phyloP scores from a whole-genome alignment of 108 stramenopile genomes.

The Fragilariopsis cylindrus region DNA sequence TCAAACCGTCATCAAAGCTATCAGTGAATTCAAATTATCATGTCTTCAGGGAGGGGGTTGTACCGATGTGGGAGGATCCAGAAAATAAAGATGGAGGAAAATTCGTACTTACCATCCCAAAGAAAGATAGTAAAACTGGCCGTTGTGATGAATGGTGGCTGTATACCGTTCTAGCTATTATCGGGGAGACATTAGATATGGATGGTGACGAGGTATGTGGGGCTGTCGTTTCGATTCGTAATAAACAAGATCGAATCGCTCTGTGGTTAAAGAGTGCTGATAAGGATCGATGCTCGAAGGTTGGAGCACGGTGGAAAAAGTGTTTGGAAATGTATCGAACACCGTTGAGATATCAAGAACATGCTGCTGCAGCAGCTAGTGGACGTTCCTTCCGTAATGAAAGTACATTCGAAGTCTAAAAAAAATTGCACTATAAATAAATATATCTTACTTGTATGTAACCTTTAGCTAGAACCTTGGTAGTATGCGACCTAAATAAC shows the following conservation, averaged over 20 bases:
- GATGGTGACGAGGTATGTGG: conserved; percentile 85
- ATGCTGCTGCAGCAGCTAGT: conserved; percentile 77
- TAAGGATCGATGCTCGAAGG: conserved; percentile 54
- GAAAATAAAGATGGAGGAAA: conserved; percentile 82
- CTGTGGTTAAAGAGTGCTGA: conserved; percentile 84
- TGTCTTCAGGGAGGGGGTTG: conserved; percentile 86
- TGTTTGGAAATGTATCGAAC: conserved; percentile 79
- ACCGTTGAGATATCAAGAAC: conserved; percentile 80
- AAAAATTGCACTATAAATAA: not conserved
- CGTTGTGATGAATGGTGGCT: conserved; percentile 82
- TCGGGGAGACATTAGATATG: conserved; percentile 88
- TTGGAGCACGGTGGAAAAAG: conserved; percentile 86
- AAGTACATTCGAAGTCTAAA: conserved; percentile 73
- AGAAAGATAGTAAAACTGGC: conserved; percentile 62
- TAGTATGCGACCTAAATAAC: too few relatives aligned
- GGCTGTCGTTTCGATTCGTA: conserved; percentile 84
- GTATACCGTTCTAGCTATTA: conserved; percentile 79
- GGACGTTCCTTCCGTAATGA: conserved; percentile 81
- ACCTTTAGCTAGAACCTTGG: too few relatives aligned
- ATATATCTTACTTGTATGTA: not conserved
- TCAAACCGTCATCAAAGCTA: conserved; percentile 70
- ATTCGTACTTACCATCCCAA: conserved; percentile 82
- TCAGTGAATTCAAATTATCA: conserved; percentile 81
- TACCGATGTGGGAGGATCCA: conserved; percentile 96
- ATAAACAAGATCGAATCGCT: conserved; percentile 83